Conservation (phyloP, 1,284 basidiomycete genomes). For the Rhodotorula mucilaginosa region DNA sequence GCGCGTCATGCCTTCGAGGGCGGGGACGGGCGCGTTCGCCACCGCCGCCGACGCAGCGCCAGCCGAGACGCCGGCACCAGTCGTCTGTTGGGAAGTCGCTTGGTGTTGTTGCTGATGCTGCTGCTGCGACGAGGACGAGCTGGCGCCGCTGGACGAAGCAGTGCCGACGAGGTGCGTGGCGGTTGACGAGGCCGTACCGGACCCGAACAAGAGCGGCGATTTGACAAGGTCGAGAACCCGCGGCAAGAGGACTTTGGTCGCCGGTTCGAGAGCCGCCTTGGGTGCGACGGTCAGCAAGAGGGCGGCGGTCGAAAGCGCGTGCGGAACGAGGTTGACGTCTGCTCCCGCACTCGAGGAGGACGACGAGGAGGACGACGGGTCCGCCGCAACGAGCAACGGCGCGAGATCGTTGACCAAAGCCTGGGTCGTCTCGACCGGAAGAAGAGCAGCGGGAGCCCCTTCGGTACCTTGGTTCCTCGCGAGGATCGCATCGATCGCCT, state of each 20-base stretch:
- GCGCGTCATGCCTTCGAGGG: slow-evolving; percentile 72
- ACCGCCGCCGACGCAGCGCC: neutral
- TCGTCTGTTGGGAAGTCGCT: no score
- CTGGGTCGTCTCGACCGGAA: slow-evolving; percentile 53
- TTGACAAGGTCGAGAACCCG: slow-evolving; percentile 57
- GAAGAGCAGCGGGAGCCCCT: neutral
- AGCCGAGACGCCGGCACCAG: neutral
- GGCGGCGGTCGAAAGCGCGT: slow-evolving; percentile 68
- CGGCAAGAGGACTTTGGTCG: slow-evolving; percentile 10
- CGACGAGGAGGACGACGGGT: no score
- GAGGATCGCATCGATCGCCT: slow-evolving; percentile 70
- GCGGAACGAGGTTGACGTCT: slow-evolving; percentile 71
- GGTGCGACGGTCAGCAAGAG: slow-evolving; percentile 66
- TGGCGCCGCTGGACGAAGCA: slow-evolving; percentile 70
- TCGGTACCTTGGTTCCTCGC: slow-evolving; percentile 63
- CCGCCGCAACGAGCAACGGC: slow-evolving; percentile 59
- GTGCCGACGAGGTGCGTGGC: slow-evolving; percentile 70
- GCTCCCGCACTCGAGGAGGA: slow-evolving; percentile 47
- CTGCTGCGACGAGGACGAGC: slow-evolving; percentile 70
- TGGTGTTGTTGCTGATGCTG: neutral
- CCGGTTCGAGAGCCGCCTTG: slow-evolving; percentile 55
- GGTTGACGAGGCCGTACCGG: neutral
- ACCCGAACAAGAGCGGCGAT: slow-evolving; percentile 62
- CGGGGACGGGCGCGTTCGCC: slow-evolving; percentile 51
- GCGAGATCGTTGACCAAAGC: slow-evolving; percentile 70